These are phyloP conservation scores for Suaeda aralocaspica DNA, from an alignment of 148 eudicot genomes.

Conservation along the genomic window DNA sequence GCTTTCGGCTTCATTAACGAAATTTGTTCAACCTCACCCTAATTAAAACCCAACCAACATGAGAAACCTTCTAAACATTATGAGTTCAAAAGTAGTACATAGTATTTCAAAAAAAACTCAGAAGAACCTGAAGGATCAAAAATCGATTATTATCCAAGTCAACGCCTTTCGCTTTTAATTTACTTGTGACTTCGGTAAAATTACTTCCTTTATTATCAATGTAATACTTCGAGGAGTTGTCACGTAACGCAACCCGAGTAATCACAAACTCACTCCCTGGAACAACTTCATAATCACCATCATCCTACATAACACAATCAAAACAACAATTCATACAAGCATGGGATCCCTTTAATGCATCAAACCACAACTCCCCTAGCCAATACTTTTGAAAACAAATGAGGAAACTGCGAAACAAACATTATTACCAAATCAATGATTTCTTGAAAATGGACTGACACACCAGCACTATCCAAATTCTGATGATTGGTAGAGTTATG, in stretches of 20 bases:
- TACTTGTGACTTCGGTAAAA: conserved; percentile 87
- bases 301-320: conserved; percentile 50
- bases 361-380: background rate
- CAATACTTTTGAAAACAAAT: background rate
- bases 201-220: conserved; percentile 70
- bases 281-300: conserved; percentile 80
- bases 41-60: conserved; percentile 19
- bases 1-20: conserved; percentile 94
- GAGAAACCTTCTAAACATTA: background rate
- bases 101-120: background rate
- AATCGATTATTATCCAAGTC: conserved; percentile 98
- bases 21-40: conserved; percentile 95
- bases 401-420: background rate
- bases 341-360: background rate
- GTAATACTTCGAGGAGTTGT: conserved; percentile 82
- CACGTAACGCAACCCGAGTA: conserved; percentile 83
- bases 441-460: conserved; percentile 94
- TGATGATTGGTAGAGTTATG: conserved; percentile 94
- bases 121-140: conserved; percentile 86
- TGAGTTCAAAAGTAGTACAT: background rate
- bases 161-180: conserved; percentile 87
- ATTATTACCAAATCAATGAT: conserved; percentile 68
- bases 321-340: background rate
- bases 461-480: conserved; percentile 88
- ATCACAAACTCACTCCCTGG: conserved; percentile 82